Percentiles rank a stretch among this genome's conserved stretches.
Conservation (phyloP, 2,329 filamentous ascomycete genomes). For the Bisporella sp. region DNA sequence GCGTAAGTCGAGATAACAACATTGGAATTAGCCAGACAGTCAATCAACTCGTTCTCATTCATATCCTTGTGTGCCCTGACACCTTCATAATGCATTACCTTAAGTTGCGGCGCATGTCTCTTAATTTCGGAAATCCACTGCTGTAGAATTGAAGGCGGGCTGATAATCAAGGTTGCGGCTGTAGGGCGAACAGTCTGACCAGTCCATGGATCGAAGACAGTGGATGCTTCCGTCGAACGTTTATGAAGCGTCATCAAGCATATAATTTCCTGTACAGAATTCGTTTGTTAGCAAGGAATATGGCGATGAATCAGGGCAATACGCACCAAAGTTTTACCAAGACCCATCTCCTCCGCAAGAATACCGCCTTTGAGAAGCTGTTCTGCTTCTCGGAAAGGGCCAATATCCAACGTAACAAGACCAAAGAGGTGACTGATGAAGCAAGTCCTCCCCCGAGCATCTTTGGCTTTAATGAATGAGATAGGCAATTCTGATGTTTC, state of each 20-base stretch:
- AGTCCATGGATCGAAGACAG: slow-evolving; percentile 32
- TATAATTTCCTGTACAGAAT: no score
- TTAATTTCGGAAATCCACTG: slow-evolving; percentile 58
- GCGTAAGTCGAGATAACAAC: slow-evolving; percentile 60
- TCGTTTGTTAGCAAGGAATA: no score
- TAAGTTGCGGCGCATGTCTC: slow-evolving; percentile 50
- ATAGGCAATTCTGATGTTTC: slow-evolving; percentile 9
- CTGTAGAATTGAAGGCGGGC: slow-evolving; percentile 46
- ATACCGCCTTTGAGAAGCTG: slow-evolving; percentile 37
- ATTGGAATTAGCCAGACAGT: slow-evolving; percentile 43
- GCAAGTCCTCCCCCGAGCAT: slow-evolving; percentile 39
- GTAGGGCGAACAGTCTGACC: slow-evolving; percentile 38
- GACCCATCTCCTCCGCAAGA: slow-evolving; percentile 74
- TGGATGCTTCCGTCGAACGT: slow-evolving; percentile 24
- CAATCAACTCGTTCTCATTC: slow-evolving; percentile 30
- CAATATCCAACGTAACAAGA: slow-evolving; percentile 43
- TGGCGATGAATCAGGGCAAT: slow-evolving; percentile 51
- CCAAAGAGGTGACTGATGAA: slow-evolving; percentile 60
- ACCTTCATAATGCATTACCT: slow-evolving; percentile 50
- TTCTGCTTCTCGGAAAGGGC: slow-evolving; percentile 36
- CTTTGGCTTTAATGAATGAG: slow-evolving; percentile 38
- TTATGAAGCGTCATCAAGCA: slow-evolving; percentile 42
- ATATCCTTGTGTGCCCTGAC: slow-evolving; percentile 24
- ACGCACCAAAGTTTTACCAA: slow-evolving; percentile 74
- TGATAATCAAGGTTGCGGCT: slow-evolving; percentile 54